Evolutionary conservation across 2,329 filamentous ascomycete species (phyloP).

Genomic region (Magnaporthiopsis rhizophila): DNA sequence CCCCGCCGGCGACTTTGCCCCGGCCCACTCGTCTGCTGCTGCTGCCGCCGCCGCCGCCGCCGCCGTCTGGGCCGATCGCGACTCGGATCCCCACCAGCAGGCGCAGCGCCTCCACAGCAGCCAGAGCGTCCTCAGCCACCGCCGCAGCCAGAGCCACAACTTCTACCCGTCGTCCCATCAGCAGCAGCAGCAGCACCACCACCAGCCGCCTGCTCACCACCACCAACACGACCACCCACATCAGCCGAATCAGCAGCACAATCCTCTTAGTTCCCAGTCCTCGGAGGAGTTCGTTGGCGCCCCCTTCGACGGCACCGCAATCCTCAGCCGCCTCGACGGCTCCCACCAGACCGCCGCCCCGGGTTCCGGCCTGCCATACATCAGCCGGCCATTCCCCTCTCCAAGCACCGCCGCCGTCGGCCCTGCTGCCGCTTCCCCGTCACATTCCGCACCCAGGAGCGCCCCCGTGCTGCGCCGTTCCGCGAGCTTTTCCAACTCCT

Average conservation of each 20-base stretch:
- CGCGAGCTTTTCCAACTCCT: constrained; percentile 51
- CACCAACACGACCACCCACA: constrained; percentile 15
- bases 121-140: constrained; percentile 4
- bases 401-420: constrained; percentile 22
- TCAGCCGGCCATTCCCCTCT: constrained; percentile 16
- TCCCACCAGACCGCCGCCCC: constrained; percentile 22
- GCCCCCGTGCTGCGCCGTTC: constrained; percentile 53
- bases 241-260: constrained; percentile 21
- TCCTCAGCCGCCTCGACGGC: constrained; percentile 52
- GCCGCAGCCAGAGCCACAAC: constrained; percentile 16
- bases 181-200: constrained; percentile 1
- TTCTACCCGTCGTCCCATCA: constrained; percentile 14
- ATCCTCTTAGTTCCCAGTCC: constrained; percentile 32
- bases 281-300: constrained; percentile 56
- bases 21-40: constrained; percentile 11
- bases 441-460: constrained; percentile 34
- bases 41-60: constrained; percentile 4
- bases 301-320: constrained; percentile 56
- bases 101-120: neutral
- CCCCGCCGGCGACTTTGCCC: constrained; percentile 35
- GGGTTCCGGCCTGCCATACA: constrained; percentile 12
- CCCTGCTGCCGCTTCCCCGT: neutral
- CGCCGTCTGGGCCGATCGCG: constrained; percentile 11
- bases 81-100: constrained; percentile 18
- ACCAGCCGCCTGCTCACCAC: constrained; percentile 15